Conservation (phyloP, 345 rosid species). For the Noccaea bulbosa region DNA sequence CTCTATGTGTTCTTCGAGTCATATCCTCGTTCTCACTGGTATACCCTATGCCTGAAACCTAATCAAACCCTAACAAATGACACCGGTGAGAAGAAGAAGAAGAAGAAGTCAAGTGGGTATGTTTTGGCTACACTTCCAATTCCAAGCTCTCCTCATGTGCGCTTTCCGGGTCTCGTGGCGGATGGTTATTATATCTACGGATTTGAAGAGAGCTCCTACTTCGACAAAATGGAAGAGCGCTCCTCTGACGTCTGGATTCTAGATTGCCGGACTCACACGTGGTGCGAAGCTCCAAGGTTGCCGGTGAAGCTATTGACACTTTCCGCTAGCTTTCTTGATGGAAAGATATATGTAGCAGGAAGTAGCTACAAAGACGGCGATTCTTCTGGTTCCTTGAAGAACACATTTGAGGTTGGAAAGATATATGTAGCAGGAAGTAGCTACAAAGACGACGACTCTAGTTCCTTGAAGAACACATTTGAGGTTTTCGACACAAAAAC, state of each 20-base stretch:
- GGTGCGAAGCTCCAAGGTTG: not conserved
- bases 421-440: not conserved
- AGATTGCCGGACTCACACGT: not conserved
- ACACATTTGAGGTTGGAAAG: not conserved
- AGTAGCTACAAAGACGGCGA: too few species aligned
- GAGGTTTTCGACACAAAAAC: not conserved
- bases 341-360: not conserved
- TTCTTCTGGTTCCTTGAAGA: not conserved
- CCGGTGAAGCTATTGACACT: not conserved
- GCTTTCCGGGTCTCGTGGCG: not conserved
- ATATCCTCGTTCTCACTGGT: too few species aligned
- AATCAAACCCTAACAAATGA: too few species aligned
- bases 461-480: not conserved
- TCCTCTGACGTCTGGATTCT: not conserved
- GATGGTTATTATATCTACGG: not conserved
- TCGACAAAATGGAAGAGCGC: not conserved
- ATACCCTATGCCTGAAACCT: too few species aligned
- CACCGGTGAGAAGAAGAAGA: too few species aligned
- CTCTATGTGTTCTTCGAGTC: too few species aligned
- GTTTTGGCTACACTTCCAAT: not conserved
- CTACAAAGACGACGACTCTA: too few species aligned
- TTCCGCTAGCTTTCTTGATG: not conserved
- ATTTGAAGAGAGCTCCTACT: not conserved
- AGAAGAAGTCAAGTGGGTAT: not conserved
- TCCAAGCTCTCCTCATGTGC: not conserved